A percentile compares a stretch with the other conserved stretches of the same genome.
Conservation (phyloP, 1,139 yeast genomes). For the Chernovozyma sophiae-reginae region DNA sequence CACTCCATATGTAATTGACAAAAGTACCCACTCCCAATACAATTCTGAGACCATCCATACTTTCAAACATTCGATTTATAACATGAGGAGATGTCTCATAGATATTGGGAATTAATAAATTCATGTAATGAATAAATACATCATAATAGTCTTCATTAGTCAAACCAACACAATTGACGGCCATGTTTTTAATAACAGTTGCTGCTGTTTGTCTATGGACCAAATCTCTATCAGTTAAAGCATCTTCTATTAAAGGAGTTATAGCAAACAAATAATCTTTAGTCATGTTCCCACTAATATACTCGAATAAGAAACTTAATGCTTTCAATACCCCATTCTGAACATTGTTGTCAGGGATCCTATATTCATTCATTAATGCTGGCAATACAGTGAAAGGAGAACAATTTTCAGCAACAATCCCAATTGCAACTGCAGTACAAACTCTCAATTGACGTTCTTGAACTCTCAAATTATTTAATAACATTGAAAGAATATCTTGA, state of each 20-base stretch:
- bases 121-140: conserved; percentile 60
- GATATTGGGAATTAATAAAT: conserved; percentile 75
- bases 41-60: conserved; percentile 68
- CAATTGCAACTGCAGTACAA: conserved; percentile 97
- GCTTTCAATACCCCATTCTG: conserved; percentile 96
- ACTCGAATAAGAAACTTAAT: conserved; percentile 89
- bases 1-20: conserved; percentile 78
- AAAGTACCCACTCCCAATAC: conserved; percentile 75
- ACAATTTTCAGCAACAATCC: conserved; percentile 92
- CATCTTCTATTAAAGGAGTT: conserved; percentile 82
- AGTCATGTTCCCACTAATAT: conserved; percentile 71
- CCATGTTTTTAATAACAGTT: conserved; percentile 76
- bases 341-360: conserved; percentile 88
- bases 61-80: conserved; percentile 74
- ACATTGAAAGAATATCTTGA: conserved; percentile 83
- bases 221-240: conserved; percentile 82
- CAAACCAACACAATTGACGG: conserved; percentile 71
- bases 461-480: conserved; percentile 78
- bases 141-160: conserved; percentile 72
- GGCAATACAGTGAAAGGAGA: conserved; percentile 95
- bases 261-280: conserved; percentile 81
- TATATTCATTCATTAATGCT: conserved; percentile 91
- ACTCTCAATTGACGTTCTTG: conserved; percentile 97
- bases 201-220: conserved; percentile 97
- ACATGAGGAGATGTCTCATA: conserved; percentile 96